phyloP scores from a whole-genome alignment of 2,329 filamentous ascomycete species.

The Calonectria pteridis region DNA sequence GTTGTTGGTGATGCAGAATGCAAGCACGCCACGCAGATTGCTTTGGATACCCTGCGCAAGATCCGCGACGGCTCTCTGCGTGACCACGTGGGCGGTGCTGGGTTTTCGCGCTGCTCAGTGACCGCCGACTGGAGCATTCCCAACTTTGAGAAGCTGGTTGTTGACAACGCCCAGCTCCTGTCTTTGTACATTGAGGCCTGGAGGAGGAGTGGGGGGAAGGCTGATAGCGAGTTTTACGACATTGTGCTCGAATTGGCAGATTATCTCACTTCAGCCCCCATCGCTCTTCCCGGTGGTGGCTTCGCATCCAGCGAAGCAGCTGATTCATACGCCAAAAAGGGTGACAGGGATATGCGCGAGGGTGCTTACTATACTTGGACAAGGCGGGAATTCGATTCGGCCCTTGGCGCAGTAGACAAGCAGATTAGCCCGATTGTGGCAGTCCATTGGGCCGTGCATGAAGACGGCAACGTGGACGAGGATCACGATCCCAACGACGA shows the following conservation, averaged over 20 bases:
- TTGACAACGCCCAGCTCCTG: conserved; percentile 90
- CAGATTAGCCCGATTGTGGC: conserved; percentile 80
- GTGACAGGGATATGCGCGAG: conserved; percentile 85
- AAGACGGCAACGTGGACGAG: conserved; percentile 87
- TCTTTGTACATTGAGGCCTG: conserved; percentile 90
- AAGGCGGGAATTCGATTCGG: conserved; percentile 82
- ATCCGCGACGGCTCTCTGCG: conserved; percentile 71
- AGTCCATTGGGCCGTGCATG: conserved; percentile 84
- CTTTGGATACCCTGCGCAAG: conserved; percentile 80
- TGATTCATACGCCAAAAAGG: conserved; percentile 81
- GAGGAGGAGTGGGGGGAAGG: conserved; percentile 64
- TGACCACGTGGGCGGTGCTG: conserved; percentile 66
- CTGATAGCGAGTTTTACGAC: conserved; percentile 79
- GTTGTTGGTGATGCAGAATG: conserved; percentile 90
- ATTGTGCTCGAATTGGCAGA: conserved; percentile 85
- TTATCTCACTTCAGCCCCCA: conserved; percentile 82
- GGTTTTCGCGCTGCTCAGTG: conserved; percentile 82
- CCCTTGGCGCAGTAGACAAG: conserved; percentile 65
- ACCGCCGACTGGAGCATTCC: conserved; percentile 94
- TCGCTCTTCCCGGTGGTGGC: conserved; percentile 77
- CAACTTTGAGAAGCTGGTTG: conserved; percentile 97
- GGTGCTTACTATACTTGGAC: conserved; percentile 98
- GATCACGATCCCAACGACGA: conserved; percentile 92
- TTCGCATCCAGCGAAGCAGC: conserved; percentile 93
- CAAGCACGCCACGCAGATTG: conserved; percentile 80